Evolutionary conservation across 352 stramenopile species (phyloP).

Genomic region (Pythium scleroteichum): DNA sequence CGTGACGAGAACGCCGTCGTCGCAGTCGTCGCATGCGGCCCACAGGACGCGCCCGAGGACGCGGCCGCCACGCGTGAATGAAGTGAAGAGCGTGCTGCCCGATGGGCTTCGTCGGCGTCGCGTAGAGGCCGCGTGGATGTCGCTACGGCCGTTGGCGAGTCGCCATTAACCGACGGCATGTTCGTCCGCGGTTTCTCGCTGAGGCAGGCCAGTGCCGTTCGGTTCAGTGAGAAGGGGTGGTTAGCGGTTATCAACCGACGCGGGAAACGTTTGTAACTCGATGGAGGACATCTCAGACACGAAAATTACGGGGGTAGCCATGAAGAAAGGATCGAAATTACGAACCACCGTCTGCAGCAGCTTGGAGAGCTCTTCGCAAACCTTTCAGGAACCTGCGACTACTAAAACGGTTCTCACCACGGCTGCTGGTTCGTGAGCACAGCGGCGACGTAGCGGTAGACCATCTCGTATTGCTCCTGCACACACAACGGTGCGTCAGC

Average conservation of each 20-base stretch:
- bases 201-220: too few species aligned
- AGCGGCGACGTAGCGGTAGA: constrained; percentile 79
- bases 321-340: too few species aligned
- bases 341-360: too few species aligned
- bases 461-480: constrained; percentile 86
- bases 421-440: constrained; percentile 50
- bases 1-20: background rate
- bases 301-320: too few species aligned
- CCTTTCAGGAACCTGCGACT: too few species aligned
- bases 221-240: constrained; percentile 1
- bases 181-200: background rate
- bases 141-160: background rate
- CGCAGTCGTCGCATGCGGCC: background rate
- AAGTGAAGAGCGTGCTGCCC: background rate
- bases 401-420: too few species aligned
- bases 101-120: background rate
- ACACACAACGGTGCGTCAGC: too few species aligned
- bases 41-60: background rate
- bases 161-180: constrained; percentile 1
- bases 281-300: background rate
- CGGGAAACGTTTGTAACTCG: background rate
- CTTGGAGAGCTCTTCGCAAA: too few species aligned
- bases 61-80: background rate
- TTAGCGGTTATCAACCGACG: background rate
- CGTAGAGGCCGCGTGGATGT: background rate